Evolutionary conservation across 2,329 filamentous ascomycete species (phyloP), one percentile per base, ranked within the genome.

Genomic region (Fusarium armeniacum): DNA sequence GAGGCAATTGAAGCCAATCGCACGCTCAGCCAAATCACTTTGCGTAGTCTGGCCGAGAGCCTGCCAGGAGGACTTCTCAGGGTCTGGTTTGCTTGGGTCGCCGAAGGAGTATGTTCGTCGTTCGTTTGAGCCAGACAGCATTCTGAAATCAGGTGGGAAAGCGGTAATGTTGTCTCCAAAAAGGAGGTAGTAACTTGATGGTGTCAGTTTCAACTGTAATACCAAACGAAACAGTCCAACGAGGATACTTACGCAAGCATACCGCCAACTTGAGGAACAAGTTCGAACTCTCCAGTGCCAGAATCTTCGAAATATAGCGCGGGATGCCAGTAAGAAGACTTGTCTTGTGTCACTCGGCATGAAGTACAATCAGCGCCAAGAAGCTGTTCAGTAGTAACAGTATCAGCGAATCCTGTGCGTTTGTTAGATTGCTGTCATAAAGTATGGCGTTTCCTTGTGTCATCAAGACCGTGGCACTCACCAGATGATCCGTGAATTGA

Each of bases 1-100:
- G 65, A 99, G 82, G 81, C 96, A 98, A 85, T 98, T 98, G 87
- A 97, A 97, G 5, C 96, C 95, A 30, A 98, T 74, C 12, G 94
- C 93, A 66, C 94, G 93, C 83, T 97, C 91, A 52, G 82, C 83
- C 38, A 98, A 86, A 54, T 90, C 87, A 18, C 81, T 79, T 82
- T 97, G 94, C 47, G 77, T 80, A 13, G 90, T 91, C 74, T 87
- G 86, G 63, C 90, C 87, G 7, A 89, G 82, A 3, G 80, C 76
- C 26, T 80, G 80, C 94, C 94, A 98, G 26, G 80, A 69, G 15
- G 92, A 93, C 81, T 93, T 93, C 65, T 82, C 81, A 4, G 88
- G 84, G 69, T 90, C 88, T 26, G 88, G 86, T 40, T 87, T 83
- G 72, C 88, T 88, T 4, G 90, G 90, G 67, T 93, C 86, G 0